Evolutionary conservation across 768 basidiomycete genomes (phyloP).

Genomic region (Agrocybe praecox): DNA sequence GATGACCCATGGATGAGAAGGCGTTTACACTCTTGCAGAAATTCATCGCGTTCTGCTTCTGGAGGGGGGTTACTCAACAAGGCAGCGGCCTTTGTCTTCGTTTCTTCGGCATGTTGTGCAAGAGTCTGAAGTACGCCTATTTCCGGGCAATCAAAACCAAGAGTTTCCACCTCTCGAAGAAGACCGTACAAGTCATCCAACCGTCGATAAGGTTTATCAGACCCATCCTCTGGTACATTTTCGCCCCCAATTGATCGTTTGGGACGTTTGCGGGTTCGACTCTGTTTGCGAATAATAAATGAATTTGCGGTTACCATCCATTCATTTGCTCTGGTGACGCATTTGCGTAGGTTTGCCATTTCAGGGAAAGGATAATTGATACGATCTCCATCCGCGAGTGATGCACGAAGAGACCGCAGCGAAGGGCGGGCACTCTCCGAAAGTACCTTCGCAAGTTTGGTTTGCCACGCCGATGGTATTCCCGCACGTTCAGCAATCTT

Average conservation of each 20-base stretch:
- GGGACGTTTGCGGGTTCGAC: conserved; percentile 62
- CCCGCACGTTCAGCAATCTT: conserved; percentile 73
- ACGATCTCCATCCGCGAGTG: conserved; percentile 89
- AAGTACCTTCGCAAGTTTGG: conserved; percentile 67
- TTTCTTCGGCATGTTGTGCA: conserved; percentile 65
- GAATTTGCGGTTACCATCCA: conserved; percentile 88
- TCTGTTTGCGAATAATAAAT: conserved; percentile 79
- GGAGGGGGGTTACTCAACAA: conserved; percentile 48
- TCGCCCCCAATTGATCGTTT: conserved; percentile 62
- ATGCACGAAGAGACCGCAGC: conserved; percentile 75
- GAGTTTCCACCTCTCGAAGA: conserved; percentile 68
- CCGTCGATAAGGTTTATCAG: conserved; percentile 71
- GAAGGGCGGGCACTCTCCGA: conserved; percentile 70
- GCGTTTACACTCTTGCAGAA: conserved; percentile 70
- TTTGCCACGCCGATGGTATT: conserved; percentile 75
- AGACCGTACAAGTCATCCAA: conserved; percentile 72
- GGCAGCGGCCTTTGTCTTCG: conserved; percentile 53
- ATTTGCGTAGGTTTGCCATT: conserved; percentile 70
- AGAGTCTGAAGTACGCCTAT: conserved; percentile 57
- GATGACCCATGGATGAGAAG: conserved; percentile 72
- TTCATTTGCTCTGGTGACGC: conserved; percentile 79
- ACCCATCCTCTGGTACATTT: conserved; percentile 53
- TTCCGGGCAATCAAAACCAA: conserved; percentile 88
- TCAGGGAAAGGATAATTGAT: conserved; percentile 78
- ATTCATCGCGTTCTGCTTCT: conserved; percentile 52